Conservation (phyloP, 2,329 filamentous ascomycete species). For the Didymella arachidicola region DNA sequence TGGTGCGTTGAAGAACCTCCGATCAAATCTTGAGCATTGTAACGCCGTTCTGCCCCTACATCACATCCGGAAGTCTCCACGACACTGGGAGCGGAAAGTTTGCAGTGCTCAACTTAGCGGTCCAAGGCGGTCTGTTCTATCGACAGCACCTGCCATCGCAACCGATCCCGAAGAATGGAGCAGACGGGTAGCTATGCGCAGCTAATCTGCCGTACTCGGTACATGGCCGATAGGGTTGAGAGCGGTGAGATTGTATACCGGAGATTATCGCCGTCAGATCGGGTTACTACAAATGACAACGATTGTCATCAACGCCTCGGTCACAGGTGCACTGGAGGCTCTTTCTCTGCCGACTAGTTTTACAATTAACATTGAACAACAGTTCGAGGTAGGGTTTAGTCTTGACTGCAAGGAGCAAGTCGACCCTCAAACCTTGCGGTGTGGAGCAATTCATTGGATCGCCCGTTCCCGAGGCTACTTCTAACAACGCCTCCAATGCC, state of each 20-base stretch:
- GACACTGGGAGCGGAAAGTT: slow-evolving; percentile 4
- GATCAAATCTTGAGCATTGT: slow-evolving; percentile 10
- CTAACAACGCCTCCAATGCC: slow-evolving; percentile 16
- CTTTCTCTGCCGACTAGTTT: slow-evolving; percentile 4
- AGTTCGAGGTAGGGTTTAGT: slow-evolving; percentile 14
- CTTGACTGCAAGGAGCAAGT: slow-evolving; percentile 27
- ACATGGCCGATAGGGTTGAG: slow-evolving; percentile 4
- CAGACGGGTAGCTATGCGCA: slow-evolving; percentile 8
- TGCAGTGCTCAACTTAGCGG: slow-evolving; percentile 13
- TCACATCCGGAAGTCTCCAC: slow-evolving; percentile 17
- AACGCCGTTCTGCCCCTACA: slow-evolving; percentile 7
- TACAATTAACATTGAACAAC: slow-evolving; percentile 22
- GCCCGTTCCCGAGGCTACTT: slow-evolving; percentile 20
- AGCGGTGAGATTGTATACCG: slow-evolving; percentile 13
- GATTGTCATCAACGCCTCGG: slow-evolving; percentile 2
- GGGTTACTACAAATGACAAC: slow-evolving; percentile 9
- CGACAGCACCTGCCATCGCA: slow-evolving; percentile 10
- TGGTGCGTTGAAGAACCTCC: slow-evolving; percentile 20
- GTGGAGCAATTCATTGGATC: slow-evolving; percentile 16
- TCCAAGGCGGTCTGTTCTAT: slow-evolving; percentile 5
- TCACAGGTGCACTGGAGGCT: not conserved
- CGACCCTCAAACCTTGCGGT: slow-evolving; percentile 19
- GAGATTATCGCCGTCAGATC: slow-evolving; percentile 3
- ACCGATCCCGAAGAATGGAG: slow-evolving; percentile 16
- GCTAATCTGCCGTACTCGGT: slow-evolving; percentile 4